Evolutionary conservation across 192 early-diverging fungal genomes (phyloP).

Genomic region (Coemansia sp.): DNA sequence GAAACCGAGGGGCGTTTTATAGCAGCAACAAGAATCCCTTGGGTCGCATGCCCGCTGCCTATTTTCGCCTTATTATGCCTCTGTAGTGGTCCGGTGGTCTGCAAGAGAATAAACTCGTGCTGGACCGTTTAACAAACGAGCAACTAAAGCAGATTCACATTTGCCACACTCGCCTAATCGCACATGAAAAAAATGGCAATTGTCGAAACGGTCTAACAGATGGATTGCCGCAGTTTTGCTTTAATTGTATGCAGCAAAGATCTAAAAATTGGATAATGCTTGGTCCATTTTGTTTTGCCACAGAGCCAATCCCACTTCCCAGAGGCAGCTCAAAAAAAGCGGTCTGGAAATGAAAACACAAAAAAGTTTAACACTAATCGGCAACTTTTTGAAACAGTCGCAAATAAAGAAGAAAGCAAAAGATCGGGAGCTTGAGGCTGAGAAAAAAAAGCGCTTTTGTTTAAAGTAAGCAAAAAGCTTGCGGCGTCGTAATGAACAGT

Average conservation of each 20-base stretch:
- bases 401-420: not conserved
- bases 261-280: not conserved
- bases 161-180: constrained; percentile 4
- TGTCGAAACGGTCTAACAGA: not conserved
- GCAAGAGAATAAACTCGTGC: not conserved
- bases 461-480: constrained; percentile 1
- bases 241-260: not conserved
- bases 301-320: constrained; percentile 1
- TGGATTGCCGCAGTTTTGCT: not conserved
- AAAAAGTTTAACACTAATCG: not conserved
- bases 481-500: constrained; percentile 6
- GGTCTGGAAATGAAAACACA: not conserved
- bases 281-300: not conserved
- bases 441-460: not conserved
- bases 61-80: not conserved
- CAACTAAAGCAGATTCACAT: not conserved
- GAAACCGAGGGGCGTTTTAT: not conserved
- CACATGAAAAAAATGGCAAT: not conserved
- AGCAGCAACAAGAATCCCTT: not conserved
- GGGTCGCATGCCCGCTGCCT: not conserved
- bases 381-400: not conserved
- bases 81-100: not conserved
- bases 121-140: constrained; percentile 1
- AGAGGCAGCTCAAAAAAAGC: not conserved
- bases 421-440: constrained; percentile 5